Base-by-base conservation (phyloP, 352 stramenopile genomes). In the Globisporangium rhizosaccharum region DNA sequence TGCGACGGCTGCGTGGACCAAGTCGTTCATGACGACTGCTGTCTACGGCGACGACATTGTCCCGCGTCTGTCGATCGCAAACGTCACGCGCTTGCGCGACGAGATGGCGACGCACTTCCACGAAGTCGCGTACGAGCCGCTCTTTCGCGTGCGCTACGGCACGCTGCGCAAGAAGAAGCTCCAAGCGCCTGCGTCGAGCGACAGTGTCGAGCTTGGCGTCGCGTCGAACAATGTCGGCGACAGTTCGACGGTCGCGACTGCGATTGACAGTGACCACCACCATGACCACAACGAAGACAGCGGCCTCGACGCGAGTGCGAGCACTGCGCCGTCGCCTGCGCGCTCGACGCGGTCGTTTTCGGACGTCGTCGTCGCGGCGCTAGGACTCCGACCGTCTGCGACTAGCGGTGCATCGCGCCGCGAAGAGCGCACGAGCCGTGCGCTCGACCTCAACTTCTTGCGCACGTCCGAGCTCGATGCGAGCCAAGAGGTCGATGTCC, bases 1-100 rank as follows among this genome's bases (percentile, higher is more conserved):
- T 0, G 63, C 64, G 18, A 88, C 82, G 6, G 79, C 79, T 0
- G 60, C 39, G 10, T 89, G 74, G 77, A 84, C 69, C 45, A 85
- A 85, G 62, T 57, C 62, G 20, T 89, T 88, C 63, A 79, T 82
- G 51, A 88, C 78, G n/a, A 84, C 76, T 1, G 77, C 63, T 0
- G 75, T 92, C 36, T 92, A 90, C 58, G 78, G 78, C 9, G 78
- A 90, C 59, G 82, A 90, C 50, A 75, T 89, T 10, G 79, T 89
- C 15, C 78, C 82, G 3, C 79, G 82, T 0, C 53, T 92, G 1
- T 88, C 79, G 37, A 75, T 89, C 56, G 70, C 72, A 5, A 92
- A 89, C 63, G 69, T 88, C 63, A 71, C 76, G 42, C 75, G 68
- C 2, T 66, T 92, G 26, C 79, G 80, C 17, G 77, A 88, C 46